phyloP scores from a whole-genome alignment of 1,139 yeast species.

The Waltiozyma sp. region DNA sequence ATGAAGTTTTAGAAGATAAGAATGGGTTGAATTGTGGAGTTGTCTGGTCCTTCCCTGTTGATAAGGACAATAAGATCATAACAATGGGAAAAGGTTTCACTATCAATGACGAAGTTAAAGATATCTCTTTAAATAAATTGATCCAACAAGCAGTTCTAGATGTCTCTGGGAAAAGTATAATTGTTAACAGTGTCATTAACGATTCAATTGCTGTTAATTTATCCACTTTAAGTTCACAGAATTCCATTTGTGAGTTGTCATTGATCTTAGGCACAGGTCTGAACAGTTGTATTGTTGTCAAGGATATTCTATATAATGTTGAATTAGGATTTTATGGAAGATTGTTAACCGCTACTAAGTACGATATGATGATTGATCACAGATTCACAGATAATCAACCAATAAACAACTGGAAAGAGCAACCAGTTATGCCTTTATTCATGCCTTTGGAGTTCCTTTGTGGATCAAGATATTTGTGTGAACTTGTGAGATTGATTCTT shows the following conservation, averaged over 20 bases:
- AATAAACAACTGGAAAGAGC: constrained; percentile 2
- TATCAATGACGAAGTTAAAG: constrained; percentile 14
- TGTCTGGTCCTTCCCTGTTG: constrained; percentile 26
- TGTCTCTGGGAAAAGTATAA: constrained; percentile 4
- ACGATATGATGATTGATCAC: constrained; percentile 10
- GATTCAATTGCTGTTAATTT: constrained; percentile 25
- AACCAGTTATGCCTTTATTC: constrained; percentile 3
- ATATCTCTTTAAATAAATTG: constrained; percentile 11
- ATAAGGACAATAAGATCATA: constrained; percentile 16
- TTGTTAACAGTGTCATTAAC: constrained; percentile 19
- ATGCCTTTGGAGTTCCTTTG: constrained; percentile 17
- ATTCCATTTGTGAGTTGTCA: constrained; percentile 17
- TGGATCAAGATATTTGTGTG: constrained; percentile 14
- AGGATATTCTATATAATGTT: constrained; percentile 18
- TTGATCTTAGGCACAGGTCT: constrained; percentile 27
- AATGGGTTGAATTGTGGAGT: constrained; percentile 13
- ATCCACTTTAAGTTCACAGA: constrained; percentile 4
- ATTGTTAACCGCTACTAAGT: constrained; percentile 8
- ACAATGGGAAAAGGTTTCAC: constrained; percentile 26
- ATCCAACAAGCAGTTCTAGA: constrained; percentile 5
- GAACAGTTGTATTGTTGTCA: constrained; percentile 19
- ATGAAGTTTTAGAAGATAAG: constrained; percentile 1
- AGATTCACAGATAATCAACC: constrained; percentile 5
- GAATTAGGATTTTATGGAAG: constrained; percentile 25
- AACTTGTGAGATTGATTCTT: constrained; percentile 10